Evolutionary conservation across 768 basidiomycete genomes (phyloP).

Genomic region (Boletus vermiculosoides): DNA sequence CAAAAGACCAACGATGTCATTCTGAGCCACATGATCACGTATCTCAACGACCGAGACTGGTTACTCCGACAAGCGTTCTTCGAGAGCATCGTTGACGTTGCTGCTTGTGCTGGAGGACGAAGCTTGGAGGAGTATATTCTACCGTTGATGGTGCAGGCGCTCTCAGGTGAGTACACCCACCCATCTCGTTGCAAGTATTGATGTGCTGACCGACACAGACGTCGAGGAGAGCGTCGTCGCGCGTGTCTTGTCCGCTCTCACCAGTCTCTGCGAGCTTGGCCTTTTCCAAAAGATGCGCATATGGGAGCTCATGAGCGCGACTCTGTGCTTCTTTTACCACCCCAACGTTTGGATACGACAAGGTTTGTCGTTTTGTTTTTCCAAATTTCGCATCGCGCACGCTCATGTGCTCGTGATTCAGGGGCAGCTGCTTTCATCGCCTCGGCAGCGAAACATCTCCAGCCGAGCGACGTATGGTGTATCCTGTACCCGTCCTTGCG

Average conservation of each 20-base stretch:
- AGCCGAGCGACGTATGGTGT: slow-evolving; percentile 91
- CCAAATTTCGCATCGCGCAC: neutral
- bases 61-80: slow-evolving; percentile 87
- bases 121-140: slow-evolving; percentile 95
- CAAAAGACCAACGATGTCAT: slow-evolving; percentile 94
- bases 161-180: slow-evolving; percentile 64
- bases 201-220: slow-evolving; percentile 49
- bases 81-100: slow-evolving; percentile 93
- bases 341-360: slow-evolving; percentile 96
- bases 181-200: neutral
- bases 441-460: slow-evolving; percentile 78
- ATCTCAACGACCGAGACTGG: slow-evolving; percentile 92
- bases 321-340: slow-evolving; percentile 88
- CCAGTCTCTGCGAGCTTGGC: slow-evolving; percentile 85
- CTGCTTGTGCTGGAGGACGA: slow-evolving; percentile 86
- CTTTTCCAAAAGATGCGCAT: slow-evolving; percentile 93
- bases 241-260: slow-evolving; percentile 82
- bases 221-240: slow-evolving; percentile 94
- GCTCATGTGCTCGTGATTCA: slow-evolving; percentile 30
- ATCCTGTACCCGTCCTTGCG: slow-evolving; percentile 91
- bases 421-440: slow-evolving; percentile 88
- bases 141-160: slow-evolving; percentile 93
- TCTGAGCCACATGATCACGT: slow-evolving; percentile 83
- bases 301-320: slow-evolving; percentile 93
- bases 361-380: slow-evolving; percentile 45